Percentiles rank a stretch among this genome's conserved stretches.
Evolutionary conservation across 1,139 yeast genomes (phyloP).

Genomic region (Blastobotrys proliferans): DNA sequence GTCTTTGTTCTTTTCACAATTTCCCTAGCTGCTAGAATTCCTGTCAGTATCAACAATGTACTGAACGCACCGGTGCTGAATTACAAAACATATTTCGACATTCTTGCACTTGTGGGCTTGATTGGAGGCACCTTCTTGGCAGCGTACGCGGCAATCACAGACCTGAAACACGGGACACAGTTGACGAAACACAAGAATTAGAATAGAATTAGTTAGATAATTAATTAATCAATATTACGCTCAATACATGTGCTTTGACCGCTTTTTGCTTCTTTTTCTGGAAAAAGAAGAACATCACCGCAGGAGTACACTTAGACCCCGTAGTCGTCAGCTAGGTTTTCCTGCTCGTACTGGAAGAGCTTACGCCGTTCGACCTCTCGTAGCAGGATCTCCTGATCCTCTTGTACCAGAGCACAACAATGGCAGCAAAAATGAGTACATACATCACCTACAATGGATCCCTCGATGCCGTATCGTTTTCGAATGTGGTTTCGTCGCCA

Average conservation of each 20-base stretch:
- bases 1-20: no score
- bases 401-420: conserved; percentile 11
- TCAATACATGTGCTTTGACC: background rate
- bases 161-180: no score
- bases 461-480: conserved; percentile 8
- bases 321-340: background rate
- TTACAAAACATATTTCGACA: no score
- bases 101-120: no score
- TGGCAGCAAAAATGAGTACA: conserved; percentile 10
- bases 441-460: conserved; percentile 1
- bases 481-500: conserved; percentile 7
- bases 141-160: no score
- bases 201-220: background rate
- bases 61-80: no score
- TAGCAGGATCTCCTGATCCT: conserved; percentile 7
- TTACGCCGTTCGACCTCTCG: conserved; percentile 8
- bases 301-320: background rate
- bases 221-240: background rate
- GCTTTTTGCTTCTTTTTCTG: no score
- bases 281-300: no score
- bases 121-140: no score
- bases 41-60: no score
- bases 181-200: background rate
- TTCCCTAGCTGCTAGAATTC: no score
- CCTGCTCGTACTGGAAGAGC: conserved; percentile 5